A percentile compares a stretch with the other conserved stretches of the same genome.
Conservation (phyloP, 495 filamentous ascomycete genomes). For the Neurospora discreta region DNA sequence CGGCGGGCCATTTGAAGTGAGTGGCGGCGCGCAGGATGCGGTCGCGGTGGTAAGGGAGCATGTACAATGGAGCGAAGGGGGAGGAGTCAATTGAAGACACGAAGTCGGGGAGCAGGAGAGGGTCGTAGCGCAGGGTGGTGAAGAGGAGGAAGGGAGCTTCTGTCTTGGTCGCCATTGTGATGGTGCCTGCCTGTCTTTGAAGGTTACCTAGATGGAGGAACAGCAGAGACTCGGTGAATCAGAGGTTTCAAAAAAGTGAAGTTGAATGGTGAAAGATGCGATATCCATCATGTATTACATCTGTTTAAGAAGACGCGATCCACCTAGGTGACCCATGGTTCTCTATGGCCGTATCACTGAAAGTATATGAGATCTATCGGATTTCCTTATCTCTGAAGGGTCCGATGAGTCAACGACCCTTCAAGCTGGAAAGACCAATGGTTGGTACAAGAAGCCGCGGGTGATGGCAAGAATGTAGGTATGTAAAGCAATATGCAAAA, state of each 20-base stretch:
- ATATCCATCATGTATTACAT: not conserved
- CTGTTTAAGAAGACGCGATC: not conserved
- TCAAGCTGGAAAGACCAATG: not conserved
- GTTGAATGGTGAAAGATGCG: not conserved
- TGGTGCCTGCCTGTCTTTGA: not conserved
- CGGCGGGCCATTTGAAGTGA: slow-evolving; percentile 52
- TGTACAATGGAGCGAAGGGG: slow-evolving; percentile 52
- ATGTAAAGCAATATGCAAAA: too few species aligned
- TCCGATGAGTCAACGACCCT: not conserved
- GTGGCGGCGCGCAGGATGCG: slow-evolving; percentile 62
- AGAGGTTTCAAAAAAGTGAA: not conserved
- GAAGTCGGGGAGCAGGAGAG: slow-evolving; percentile 37
- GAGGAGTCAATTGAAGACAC: slow-evolving; percentile 20
- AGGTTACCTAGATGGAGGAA: not conserved
- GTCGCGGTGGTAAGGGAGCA: slow-evolving; percentile 71
- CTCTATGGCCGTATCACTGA: not conserved
- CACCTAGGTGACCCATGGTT: not conserved
- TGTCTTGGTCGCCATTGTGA: slow-evolving; percentile 7
- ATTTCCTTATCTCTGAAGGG: not conserved
- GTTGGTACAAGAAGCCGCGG: not conserved
- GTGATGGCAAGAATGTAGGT: not conserved
- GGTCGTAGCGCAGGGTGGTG: slow-evolving; percentile 69
- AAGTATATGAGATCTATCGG: not conserved
- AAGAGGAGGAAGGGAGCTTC: slow-evolving; percentile 46
- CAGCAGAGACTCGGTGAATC: not conserved